Conservation (phyloP, 495 filamentous ascomycete species). For the Aspergillus saccharolyticus region DNA sequence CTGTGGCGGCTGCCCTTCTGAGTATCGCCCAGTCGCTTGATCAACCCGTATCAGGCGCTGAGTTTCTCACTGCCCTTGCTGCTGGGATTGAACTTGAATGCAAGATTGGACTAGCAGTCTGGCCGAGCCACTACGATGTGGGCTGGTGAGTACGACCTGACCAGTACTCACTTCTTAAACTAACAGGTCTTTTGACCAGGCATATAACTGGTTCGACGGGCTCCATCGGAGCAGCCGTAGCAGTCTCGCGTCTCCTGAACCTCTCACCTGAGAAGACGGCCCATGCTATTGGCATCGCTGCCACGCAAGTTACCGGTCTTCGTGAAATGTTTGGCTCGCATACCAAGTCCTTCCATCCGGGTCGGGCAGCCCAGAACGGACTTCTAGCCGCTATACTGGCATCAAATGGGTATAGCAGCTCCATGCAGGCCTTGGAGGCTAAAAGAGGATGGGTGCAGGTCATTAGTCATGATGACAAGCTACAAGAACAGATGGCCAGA, state of each 20-base stretch:
- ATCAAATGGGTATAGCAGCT: constrained; percentile 43
- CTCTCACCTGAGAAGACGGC: constrained; percentile 33
- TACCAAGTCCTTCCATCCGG: constrained; percentile 52
- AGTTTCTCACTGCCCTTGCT: constrained; percentile 47
- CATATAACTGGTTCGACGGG: constrained; percentile 52
- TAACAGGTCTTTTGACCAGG: constrained; percentile 10
- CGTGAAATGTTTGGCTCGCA: constrained; percentile 51
- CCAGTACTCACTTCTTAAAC: not conserved
- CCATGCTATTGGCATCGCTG: constrained; percentile 50
- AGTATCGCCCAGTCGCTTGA: constrained; percentile 36
- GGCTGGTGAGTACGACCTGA: constrained; percentile 34
- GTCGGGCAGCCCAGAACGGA: constrained; percentile 47
- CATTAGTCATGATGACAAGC: constrained; percentile 25
- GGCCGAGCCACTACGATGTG: constrained; percentile 50
- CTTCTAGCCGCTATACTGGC: constrained; percentile 48
- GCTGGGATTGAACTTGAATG: constrained; percentile 50
- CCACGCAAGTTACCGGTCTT: constrained; percentile 48
- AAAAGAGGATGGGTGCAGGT: constrained; percentile 51
- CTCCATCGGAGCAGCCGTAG: constrained; percentile 47
- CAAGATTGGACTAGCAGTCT: constrained; percentile 46
- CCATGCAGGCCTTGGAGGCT: constrained; percentile 43
- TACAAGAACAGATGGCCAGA: constrained; percentile 10
- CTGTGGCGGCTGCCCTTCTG: constrained; percentile 46
- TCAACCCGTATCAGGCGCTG: constrained; percentile 32
- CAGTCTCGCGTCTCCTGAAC: constrained; percentile 40